Percentiles rank a stretch among this genome's conserved stretches.
Conservation (phyloP, 1,284 basidiomycete genomes). For the Entoloma clypeatum region DNA sequence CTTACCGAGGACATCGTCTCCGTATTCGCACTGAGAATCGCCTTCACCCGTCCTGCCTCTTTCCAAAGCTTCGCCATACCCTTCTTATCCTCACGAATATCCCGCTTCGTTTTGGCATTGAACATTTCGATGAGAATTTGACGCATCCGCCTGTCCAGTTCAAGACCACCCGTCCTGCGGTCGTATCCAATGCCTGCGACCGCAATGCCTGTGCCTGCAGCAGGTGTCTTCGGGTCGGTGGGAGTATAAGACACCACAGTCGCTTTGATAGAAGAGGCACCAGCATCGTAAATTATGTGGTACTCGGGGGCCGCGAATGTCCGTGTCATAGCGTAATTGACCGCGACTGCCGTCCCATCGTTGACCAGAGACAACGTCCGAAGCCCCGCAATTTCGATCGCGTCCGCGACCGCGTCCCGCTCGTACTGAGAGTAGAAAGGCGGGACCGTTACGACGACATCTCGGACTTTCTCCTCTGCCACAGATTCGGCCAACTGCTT, state of each 20-base stretch:
- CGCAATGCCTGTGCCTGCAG: constrained; percentile 66
- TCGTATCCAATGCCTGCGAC: constrained; percentile 82
- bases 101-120: constrained; percentile 60
- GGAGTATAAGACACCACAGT: constrained; percentile 82
- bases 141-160: constrained; percentile 80
- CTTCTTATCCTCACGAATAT: constrained; percentile 70
- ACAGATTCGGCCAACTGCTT: constrained; percentile 82
- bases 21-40: constrained; percentile 89
- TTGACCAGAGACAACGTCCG: constrained; percentile 83
- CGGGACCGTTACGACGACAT: constrained; percentile 85
- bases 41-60: constrained; percentile 90
- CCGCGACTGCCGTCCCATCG: constrained; percentile 89
- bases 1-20: constrained; percentile 72
- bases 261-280: constrained; percentile 83
- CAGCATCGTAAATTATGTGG: constrained; percentile 94
- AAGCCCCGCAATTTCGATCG: constrained; percentile 87
- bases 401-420: constrained; percentile 86
- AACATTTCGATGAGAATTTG: constrained; percentile 81
- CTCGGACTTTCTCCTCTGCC: constrained; percentile 73
- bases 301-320: constrained; percentile 79
- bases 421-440: constrained; percentile 85
- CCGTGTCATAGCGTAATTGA: constrained; percentile 97
- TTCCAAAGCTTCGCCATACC: constrained; percentile 94
- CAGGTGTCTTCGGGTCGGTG: constrained; percentile 53
- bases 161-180: constrained; percentile 72